Evolutionary conservation across 805 yeast species (phyloP).

Genomic region (Barnettozyma populi): DNA sequence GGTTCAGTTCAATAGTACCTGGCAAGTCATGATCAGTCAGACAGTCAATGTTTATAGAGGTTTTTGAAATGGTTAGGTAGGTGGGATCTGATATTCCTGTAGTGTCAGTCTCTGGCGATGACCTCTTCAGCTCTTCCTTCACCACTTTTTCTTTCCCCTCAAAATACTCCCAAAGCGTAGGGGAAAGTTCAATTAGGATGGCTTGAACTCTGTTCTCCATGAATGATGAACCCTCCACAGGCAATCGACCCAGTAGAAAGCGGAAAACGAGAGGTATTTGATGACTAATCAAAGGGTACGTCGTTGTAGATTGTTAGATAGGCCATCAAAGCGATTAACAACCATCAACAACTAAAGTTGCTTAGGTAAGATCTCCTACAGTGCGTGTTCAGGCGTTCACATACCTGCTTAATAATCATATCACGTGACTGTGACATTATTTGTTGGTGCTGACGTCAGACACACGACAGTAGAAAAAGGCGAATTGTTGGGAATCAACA

Average conservation of each 20-base stretch:
- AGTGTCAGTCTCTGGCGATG: not conserved
- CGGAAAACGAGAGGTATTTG: not conserved
- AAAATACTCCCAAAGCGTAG: not conserved
- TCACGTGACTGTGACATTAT: not conserved
- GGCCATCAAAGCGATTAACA: no score
- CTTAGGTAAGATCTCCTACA: no score
- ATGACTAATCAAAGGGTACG: not conserved
- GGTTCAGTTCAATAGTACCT: not conserved
- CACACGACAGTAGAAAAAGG: not conserved
- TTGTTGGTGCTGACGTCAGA: slow-evolving; percentile 4
- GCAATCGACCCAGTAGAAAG: not conserved
- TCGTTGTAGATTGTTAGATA: no score
- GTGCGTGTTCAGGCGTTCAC: no score
- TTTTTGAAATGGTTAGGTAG: not conserved
- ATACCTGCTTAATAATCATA: not conserved
- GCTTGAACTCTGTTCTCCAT: not conserved
- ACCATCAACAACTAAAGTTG: no score
- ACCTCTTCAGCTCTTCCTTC: not conserved
- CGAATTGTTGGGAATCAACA: slow-evolving; percentile 12
- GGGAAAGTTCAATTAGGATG: not conserved
- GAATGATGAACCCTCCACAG: not conserved
- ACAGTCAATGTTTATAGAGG: not conserved
- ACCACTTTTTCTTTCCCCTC: not conserved
- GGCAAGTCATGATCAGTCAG: not conserved
- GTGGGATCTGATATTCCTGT: not conserved